Percentiles rank a stretch among this genome's conserved stretches.
Conservation (phyloP, 768 basidiomycete species). For the Hebeloma cylindrosporum region DNA sequence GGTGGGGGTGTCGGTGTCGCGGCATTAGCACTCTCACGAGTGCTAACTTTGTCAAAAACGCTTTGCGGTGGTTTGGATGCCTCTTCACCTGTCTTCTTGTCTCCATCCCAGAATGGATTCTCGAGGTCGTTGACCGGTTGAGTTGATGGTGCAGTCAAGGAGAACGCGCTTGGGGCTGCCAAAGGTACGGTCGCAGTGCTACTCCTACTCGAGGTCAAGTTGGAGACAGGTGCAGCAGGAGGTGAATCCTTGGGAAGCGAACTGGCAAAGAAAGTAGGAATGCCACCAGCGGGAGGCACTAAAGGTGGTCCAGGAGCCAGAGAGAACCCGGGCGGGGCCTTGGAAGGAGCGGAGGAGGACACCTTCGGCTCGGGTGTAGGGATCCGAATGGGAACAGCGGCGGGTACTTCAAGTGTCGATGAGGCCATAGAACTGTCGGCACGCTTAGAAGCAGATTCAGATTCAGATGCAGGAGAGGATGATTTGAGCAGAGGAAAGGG, state of each 20-base stretch:
- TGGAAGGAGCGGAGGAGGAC: not conserved
- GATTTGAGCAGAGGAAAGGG: slow-evolving; percentile 64
- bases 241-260: slow-evolving; percentile 11
- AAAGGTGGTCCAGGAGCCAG: not conserved
- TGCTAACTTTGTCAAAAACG: slow-evolving; percentile 11
- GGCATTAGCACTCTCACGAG: slow-evolving; percentile 3
- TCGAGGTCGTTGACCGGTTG: slow-evolving; percentile 39
- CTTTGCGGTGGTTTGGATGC: slow-evolving; percentile 12
- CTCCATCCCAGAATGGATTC: slow-evolving; percentile 47
- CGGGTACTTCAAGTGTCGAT: not conserved
- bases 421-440: slow-evolving; percentile 1
- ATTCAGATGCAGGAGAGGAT: not conserved
- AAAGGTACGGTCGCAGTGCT: slow-evolving; percentile 8
- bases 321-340: not conserved
- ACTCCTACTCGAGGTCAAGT: slow-evolving; percentile 13
- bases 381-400: slow-evolving; percentile 2
- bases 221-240: slow-evolving; percentile 22
- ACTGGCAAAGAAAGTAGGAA: slow-evolving; percentile 15
- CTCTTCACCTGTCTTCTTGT: slow-evolving; percentile 22
- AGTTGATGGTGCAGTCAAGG: slow-evolving; percentile 15
- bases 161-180: slow-evolving; percentile 10
- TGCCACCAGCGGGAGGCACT: not conserved
- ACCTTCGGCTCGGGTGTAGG: slow-evolving; percentile 11
- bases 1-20: not conserved
- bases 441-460: slow-evolving; percentile 1